Percentiles rank a stretch among this genome's conserved stretches.
phyloP scores from a whole-genome alignment of 73 alveolate species.

The Stentor roeselii region DNA sequence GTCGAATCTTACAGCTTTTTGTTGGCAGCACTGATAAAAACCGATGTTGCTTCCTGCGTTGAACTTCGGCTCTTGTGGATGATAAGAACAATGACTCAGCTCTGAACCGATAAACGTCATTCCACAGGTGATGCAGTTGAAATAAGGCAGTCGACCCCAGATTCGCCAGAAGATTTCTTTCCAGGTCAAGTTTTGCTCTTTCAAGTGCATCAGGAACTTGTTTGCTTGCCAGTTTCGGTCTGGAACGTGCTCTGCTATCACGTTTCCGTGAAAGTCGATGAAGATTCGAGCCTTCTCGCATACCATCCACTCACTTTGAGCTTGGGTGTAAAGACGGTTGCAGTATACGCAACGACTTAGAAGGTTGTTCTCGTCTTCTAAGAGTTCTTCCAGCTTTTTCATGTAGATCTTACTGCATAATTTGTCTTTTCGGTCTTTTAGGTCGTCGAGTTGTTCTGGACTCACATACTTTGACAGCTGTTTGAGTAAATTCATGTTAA shows the following conservation, averaged over 20 bases:
- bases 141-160: conserved; percentile 54
- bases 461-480: conserved; percentile 34
- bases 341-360: conserved; percentile 53
- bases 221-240: conserved; percentile 52
- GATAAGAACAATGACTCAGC: conserved; percentile 46
- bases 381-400: conserved; percentile 40
- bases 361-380: conserved; percentile 39
- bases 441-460: conserved; percentile 47
- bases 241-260: conserved; percentile 66
- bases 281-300: conserved; percentile 60
- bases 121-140: conserved; percentile 36
- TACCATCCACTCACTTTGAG: conserved; percentile 47
- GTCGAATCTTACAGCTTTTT: conserved; percentile 44
- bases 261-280: conserved; percentile 67
- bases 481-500: conserved; percentile 32
- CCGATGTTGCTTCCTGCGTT: conserved; percentile 47
- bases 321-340: conserved; percentile 44
- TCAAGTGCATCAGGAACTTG: conserved; percentile 41
- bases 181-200: conserved; percentile 46
- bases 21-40: conserved; percentile 47
- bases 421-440: conserved; percentile 50
- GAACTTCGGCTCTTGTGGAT: conserved; percentile 50
- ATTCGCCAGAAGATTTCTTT: conserved; percentile 55
- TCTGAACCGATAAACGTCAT: conserved; percentile 50
- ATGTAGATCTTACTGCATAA: conserved; percentile 44